Evolutionary conservation across 2,329 filamentous ascomycete species (phyloP), one percentile per base, ranked within the genome.

Genomic region (Alternaria conjuncta): DNA sequence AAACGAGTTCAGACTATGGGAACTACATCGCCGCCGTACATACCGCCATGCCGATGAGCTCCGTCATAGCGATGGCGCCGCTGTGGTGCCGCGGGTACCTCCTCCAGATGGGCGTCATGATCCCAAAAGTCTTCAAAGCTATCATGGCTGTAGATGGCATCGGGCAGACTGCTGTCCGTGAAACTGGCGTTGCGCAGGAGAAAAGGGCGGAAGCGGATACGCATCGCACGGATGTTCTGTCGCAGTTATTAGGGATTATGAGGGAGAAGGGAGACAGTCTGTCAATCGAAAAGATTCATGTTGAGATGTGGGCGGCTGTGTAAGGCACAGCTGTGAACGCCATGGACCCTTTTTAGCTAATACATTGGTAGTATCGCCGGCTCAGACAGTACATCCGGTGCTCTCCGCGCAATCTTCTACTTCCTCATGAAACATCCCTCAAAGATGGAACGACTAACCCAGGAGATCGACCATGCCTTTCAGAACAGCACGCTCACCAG

Each of bases 331-430:
- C 12, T 15, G 30, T 15, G 12, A 6, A 2, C 4, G 5, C 30
- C 30, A 32, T 10, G 44, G 13, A 46, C 18, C 6, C 10, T n/a
- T 23, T 46, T 46, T 23, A 15, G 44, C 44, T 25, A 21, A 65
- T 9, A 57, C 76, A 79, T 75, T 64, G 61, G 10, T 61, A 63
- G 75, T 44, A 75, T 77, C 32, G 79, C 77, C 5, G 78, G 79
- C 20, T 63, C 71, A 12, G 78, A 80, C 25, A 81, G 79, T 6
- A 81, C 78, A 0, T 74, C 76, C 7, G 73, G 77, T 12, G 63
- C 70, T 10, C 62, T 81, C 6, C 69, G 74, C 8, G 63, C 72
- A 11, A 70, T 80, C 18, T 69, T 83, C 18, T 84, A 81, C 65
- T 72, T 79, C 60, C 69, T 79, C 5, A 71, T 82, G 25, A 78